Base-by-base conservation (phyloP, 2,329 filamentous ascomycete species). In the Penicillium fuscoglaucum region DNA sequence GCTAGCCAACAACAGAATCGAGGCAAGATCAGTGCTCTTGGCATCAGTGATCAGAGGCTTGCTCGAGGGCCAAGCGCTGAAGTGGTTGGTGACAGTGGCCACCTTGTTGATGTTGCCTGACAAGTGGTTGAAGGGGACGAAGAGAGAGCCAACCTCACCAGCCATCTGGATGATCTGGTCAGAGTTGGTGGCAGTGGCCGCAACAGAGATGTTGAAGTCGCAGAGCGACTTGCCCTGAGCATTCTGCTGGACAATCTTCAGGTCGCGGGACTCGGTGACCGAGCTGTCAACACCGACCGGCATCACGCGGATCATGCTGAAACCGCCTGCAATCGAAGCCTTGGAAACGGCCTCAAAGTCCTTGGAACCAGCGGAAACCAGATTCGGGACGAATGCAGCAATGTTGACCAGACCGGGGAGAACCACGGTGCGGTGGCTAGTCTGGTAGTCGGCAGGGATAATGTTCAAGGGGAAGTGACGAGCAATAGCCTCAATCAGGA, bases 401-500 rank as follows among this genome's bases (percentile, higher is more conserved):
- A 92, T 82, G 70, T 92, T 93, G 77, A 93, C 85, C 57, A 93
- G 77, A 2, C 90, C 90, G 35, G 90, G 89, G 39, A 93, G 83
- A 44, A 87, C 82, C 46, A 91, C 79, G 4, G 88, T 90, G 64
- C 87, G 84, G 74, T 93, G 89, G 78, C 95, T 97, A 47, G 91
- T 93, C 80, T 96, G 92, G 78, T 89, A 96, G 78, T 99, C 95
- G 57, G 93, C 87, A 64, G 87, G 88, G 72, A 87, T 86, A 57
- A 99, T 87, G 39, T 90, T 87, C 54, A 99, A 83, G 66, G 93
- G 87, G 72, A 91, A 96, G 74, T 96, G 89, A 59, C 93, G 88
- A 57, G 92, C 88, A 64, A 99, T 90, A 24, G 93, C 95, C 79
- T 99, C 95, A 53, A 99, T 89, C 52, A 99, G 80, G 59, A 99